Base-by-base conservation (phyloP, 2,329 filamentous ascomycete species). In the Pestalotiopsis fici region DNA sequence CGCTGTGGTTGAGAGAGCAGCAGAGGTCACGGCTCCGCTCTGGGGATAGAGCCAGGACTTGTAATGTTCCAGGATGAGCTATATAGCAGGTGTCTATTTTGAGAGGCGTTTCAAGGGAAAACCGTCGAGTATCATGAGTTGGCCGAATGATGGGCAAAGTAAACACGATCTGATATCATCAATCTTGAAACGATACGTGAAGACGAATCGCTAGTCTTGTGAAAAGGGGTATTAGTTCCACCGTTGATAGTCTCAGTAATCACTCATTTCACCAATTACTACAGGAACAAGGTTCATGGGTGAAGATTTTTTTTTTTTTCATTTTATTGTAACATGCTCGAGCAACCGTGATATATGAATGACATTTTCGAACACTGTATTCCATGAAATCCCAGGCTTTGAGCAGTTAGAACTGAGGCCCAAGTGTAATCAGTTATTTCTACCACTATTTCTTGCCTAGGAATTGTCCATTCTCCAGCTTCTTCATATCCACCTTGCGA, bases 1-100 rank as follows among this genome's bases (percentile, higher is more conserved):
- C 73, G 94, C 93, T 1, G 94, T 99, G 9, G 93, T 98, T 12
- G 95, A 98, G 79, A 87, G 94, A 71, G 95, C 93, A 0, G 91
- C 95, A 3, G 95, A 98, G 83, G 93, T 94, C 28, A 93, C 95
- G 15, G 92, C 93, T 59, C 92, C 92, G 59, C 84, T 96, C 15
- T 91, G 88, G 88, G 84, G 80, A 31, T 87, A 70, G 79, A n/a
- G 0, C 6, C 18, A 23, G 43, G 43, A 18, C 4, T 21, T 11
- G 18, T 7, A 21, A 7, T 21, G 2, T n/a, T n/a, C 18, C 18
- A 15, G 3, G 43, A 9, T 50, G 43, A n/a, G 43, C 9, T 50
- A 35, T 35, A 35, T 35, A 35, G 31, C 31, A 35, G 31, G 6
- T 35, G 4, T 11, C 31, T 9, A 35, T 11, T 35, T 6, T 35